A percentile compares a stretch with the other conserved stretches of the same genome.
Conservation (phyloP, 352 stramenopile genomes). For the Globisporangium nunn region DNA sequence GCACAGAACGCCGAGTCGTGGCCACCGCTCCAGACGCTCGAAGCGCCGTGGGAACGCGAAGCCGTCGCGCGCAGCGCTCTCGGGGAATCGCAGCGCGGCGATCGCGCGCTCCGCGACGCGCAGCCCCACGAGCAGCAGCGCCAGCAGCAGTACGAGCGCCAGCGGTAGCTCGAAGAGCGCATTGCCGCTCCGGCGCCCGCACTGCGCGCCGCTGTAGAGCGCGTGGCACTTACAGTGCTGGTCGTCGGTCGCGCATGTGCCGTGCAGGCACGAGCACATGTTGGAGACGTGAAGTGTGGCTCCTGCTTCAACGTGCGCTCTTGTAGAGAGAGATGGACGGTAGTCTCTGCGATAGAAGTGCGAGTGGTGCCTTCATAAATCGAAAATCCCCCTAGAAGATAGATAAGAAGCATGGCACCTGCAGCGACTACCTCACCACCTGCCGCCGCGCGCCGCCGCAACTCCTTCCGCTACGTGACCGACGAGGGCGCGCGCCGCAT, state of each 20-base stretch:
- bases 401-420: no score
- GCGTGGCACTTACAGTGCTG: conserved; percentile 32
- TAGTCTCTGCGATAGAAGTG: no score
- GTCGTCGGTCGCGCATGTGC: conserved; percentile 20
- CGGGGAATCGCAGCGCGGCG: conserved; percentile 29
- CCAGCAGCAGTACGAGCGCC: conserved; percentile 26
- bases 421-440: background rate
- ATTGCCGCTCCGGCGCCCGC: conserved; percentile 28
- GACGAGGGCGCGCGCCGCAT: conserved; percentile 61
- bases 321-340: background rate
- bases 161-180: conserved; percentile 49
- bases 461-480: conserved; percentile 59
- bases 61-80: conserved; percentile 14
- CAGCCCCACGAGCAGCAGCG: conserved; percentile 25
- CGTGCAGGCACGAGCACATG: conserved; percentile 39
- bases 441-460: conserved; percentile 3
- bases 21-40: background rate
- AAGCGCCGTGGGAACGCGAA: conserved; percentile 39
- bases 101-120: conserved; percentile 18
- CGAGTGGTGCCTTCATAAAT: background rate
- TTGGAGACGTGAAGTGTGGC: no score
- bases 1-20: background rate
- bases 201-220: conserved; percentile 45
- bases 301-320: background rate
- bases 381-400: no score